These are phyloP conservation scores for Spatholobus suberectus DNA, from an alignment of 306 rosid species.

Conservation along the genomic window DNA sequence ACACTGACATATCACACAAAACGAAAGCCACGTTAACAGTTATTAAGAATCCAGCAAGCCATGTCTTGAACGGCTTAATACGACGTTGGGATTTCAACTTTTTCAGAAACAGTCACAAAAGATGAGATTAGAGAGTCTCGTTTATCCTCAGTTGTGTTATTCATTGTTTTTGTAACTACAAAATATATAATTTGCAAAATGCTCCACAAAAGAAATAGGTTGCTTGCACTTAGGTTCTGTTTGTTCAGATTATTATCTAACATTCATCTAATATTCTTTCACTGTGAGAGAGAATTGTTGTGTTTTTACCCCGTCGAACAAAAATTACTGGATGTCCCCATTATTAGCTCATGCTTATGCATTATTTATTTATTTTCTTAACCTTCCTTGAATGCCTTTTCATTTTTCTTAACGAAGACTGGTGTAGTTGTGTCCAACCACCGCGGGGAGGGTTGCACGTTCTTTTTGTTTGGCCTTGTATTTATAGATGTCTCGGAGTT, in stretches of 20 bases:
- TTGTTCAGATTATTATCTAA: constrained; percentile 16
- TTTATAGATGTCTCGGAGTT: no score
- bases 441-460: background rate
- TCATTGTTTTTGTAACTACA: constrained; percentile 52
- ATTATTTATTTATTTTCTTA: background rate
- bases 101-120: constrained; percentile 66
- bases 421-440: background rate
- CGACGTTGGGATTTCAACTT: constrained; percentile 94
- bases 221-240: constrained; percentile 25
- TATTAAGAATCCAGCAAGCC: constrained; percentile 67
- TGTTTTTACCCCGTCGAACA: background rate
- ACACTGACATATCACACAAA: constrained; percentile 80
- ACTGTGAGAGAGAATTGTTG: background rate
- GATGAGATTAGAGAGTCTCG: constrained; percentile 39
- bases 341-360: background rate
- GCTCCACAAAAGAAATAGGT: constrained; percentile 48
- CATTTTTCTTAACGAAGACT: background rate
- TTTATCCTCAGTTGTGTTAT: constrained; percentile 28
- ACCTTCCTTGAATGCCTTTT: background rate
- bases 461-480: no score
- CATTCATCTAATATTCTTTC: constrained; percentile 31
- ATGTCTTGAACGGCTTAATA: constrained; percentile 75
- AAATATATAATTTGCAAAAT: constrained; percentile 46
- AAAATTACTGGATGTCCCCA: background rate
- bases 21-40: constrained; percentile 86